Conservation (phyloP, 495 filamentous ascomycete genomes). For the Penicillium canariense region DNA sequence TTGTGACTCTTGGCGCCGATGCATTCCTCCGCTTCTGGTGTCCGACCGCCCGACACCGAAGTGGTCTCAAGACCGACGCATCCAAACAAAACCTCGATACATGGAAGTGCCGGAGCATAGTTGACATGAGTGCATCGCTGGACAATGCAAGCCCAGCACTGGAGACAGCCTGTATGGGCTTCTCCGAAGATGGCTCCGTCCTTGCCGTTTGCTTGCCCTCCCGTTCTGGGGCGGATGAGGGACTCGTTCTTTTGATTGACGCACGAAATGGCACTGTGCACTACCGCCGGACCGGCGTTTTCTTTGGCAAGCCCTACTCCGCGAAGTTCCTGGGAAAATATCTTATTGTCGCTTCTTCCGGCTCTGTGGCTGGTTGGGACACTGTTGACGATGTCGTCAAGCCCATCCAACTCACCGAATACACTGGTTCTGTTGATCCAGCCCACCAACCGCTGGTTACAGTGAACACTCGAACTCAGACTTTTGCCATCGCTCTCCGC, state of each 20-base stretch:
- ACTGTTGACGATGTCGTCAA: conserved; percentile 42
- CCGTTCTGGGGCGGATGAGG: conserved; percentile 19
- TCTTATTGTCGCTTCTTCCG: conserved; percentile 36
- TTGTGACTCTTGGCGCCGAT: conserved; percentile 84
- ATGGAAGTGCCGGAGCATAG: conserved; percentile 67
- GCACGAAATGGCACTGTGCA: conserved; percentile 32
- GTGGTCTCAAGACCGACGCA: conserved; percentile 57
- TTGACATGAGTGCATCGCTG: conserved; percentile 48
- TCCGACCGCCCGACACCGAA: conserved; percentile 59
- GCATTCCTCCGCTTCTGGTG: conserved; percentile 74
- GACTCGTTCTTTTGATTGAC: conserved; percentile 37
- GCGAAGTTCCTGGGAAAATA: conserved; percentile 35
- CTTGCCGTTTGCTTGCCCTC: conserved; percentile 59
- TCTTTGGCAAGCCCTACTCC: conserved; percentile 31
- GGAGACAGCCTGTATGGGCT: conserved; percentile 51
- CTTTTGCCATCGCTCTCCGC: conserved; percentile 34
- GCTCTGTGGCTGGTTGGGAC: conserved; percentile 42
- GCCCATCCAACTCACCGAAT: conserved; percentile 20
- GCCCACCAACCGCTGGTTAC: conserved; percentile 29
- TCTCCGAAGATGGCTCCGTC: conserved; percentile 84
- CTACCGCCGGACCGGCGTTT: conserved; percentile 33
- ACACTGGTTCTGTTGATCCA: conserved; percentile 1
- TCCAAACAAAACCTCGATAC: conserved; percentile 54
- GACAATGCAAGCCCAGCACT: conserved; percentile 36
- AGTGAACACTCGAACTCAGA: conserved; percentile 34